phyloP scores from a whole-genome alignment of 371 early-diverging fungal genomes.

The Encephalitozoon cuniculi region DNA sequence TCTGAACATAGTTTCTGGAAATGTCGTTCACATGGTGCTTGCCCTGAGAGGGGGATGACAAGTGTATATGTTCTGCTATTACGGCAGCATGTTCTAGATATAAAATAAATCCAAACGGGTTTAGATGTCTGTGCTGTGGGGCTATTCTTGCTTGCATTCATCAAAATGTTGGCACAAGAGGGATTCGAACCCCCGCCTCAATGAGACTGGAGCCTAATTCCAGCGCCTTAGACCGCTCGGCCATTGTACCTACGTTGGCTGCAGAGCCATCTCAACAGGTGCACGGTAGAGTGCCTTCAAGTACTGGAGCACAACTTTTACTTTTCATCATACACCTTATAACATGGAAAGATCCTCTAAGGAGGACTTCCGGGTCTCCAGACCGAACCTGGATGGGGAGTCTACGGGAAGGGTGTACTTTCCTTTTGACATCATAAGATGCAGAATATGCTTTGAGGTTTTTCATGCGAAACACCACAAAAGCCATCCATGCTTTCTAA shows the following conservation, averaged over 20 bases:
- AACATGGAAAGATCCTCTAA: neutral
- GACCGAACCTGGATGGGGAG: neutral
- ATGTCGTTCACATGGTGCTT: constrained; percentile 85
- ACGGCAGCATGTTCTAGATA: no score
- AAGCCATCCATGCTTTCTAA: neutral
- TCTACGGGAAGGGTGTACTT: neutral
- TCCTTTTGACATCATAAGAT: neutral
- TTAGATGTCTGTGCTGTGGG: no score
- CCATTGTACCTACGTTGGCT: constrained; percentile 42
- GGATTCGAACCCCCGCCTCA: constrained; percentile 58
- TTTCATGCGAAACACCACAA: neutral
- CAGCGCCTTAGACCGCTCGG: constrained; percentile 61
- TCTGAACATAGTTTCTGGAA: constrained; percentile 71
- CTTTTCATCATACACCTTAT: neutral
- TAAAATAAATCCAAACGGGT: no score
- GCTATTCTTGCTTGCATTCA: no score
- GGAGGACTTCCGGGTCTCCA: neutral
- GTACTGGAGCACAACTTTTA: no score
- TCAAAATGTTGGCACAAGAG: constrained; percentile 40
- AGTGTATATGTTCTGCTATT: no score
- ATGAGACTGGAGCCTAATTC: constrained; percentile 57
- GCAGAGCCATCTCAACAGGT: neutral
- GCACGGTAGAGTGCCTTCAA: neutral
- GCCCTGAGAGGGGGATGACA: constrained; percentile 81
- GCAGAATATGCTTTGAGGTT: neutral